Percentiles rank a stretch among this genome's conserved stretches.
These are phyloP conservation scores for Termitomyces bulborhizus DNA, from an alignment of 768 basidiomycete genomes.

Conservation along the genomic window DNA sequence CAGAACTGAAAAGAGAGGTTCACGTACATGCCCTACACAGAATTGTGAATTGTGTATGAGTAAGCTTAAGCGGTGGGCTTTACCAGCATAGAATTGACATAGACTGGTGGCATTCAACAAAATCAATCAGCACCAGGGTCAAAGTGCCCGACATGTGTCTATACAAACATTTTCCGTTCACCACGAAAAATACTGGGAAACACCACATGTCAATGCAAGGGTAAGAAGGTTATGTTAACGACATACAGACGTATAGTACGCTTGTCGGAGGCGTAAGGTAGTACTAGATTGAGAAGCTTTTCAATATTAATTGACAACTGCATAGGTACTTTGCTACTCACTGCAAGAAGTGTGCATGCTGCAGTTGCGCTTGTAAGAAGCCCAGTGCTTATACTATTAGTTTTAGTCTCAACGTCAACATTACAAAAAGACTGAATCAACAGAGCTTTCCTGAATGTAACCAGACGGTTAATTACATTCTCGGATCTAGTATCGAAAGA, in stretches of 20 bases:
- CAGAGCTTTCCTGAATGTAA: background rate
- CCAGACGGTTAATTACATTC: background rate
- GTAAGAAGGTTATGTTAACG: background rate
- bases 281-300: background rate
- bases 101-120: background rate
- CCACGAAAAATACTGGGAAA: background rate
- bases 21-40: no score
- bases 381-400: background rate
- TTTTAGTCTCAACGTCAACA: background rate
- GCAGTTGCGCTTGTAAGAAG: background rate
- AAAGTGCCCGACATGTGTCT: background rate
- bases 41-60: no score
- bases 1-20: no score
- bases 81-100: background rate
- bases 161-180: background rate
- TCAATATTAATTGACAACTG: background rate
- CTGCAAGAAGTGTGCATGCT: background rate
- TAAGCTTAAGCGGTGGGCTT: no score
- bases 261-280: background rate
- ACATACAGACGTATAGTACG: background rate
- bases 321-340: background rate
- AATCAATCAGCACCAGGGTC: background rate
- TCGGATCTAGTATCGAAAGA: background rate
- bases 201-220: background rate
- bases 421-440: background rate